Evolutionary conservation across 352 stramenopile species (phyloP), one percentile per base, ranked within the genome.

Genomic region (Globisporangium irregulare): DNA sequence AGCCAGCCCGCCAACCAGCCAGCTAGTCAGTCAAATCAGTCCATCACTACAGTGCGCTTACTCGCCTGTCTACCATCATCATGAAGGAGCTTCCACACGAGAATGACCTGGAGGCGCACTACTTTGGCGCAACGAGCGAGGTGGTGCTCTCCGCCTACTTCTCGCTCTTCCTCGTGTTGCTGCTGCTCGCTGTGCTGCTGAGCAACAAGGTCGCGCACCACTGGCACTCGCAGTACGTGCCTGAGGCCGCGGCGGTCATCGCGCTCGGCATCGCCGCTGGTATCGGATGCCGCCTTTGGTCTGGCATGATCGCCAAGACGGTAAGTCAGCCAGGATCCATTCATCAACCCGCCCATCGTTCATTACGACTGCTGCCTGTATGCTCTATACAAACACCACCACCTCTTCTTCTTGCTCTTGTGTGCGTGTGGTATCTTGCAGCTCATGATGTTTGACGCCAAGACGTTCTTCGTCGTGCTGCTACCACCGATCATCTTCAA

Each of bases 401-500:
- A 5, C 25, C 20, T 60, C 55, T 46, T 38, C 55, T 22, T 8
- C 51, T 62, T 29, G 38, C 24, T 20, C 29, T 8, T 62, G 20
- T 12, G 5, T 56, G 14, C 53, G 2, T 6, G 12, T 50, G 7
- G 14, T 54, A 25, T 68, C 34, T 59, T 75, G 38, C 80, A 79
- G 55, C 77, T 91, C n/a, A 91, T 91, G 82, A 64, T 83, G 65
- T 98, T 98, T 71, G 87, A 94, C 73, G 83, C 90, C 15, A 91
- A 88, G 69, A 82, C 97, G 36, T 98, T 99, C 73, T 98, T 98
- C 67, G 81, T 98, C 10, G 85, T 81, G 7, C 77, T 98, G 62
- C 78, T 98, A 9, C 94, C 94, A 8, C 93, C 93, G 8, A 98
- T 98, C 69, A 98, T 98, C 66, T 98, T 98, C 80, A 98, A 98